Evolutionary conservation across 2,329 filamentous ascomycete genomes (phyloP), one percentile per base, ranked within the genome.

Genomic region (Beauveria brongniartii): DNA sequence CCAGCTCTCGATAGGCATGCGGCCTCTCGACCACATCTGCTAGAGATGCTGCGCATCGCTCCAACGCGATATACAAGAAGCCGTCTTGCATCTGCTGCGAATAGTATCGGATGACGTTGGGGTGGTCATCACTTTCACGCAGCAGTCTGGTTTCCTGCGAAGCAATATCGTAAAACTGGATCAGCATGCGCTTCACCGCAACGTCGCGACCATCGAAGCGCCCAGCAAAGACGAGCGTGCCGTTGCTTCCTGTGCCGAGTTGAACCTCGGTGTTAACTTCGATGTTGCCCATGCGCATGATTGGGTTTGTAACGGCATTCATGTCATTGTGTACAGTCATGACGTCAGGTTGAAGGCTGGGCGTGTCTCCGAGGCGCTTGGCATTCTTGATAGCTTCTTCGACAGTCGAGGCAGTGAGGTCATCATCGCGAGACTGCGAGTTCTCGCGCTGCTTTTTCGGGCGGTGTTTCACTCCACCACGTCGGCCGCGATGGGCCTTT

Each of bases 201-300:
- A 99, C 93, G 50, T 92, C 89, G 55, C 92, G 88, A 26, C 92
- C 92, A 72, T 96, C 94, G 71, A 96, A 97, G 59, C 87, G 90
- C n/a, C 94, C 94, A 54, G 91, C 88, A 72, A 94, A 97, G 0
- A 99, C 94, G 58, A 95, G 86, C 0, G 94, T 99, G n/a, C 94
- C 94, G 70, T 97, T 96, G 72, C 93, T 97, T 59, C 94, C 94
- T 62, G 91, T 88, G 24, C 86, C 86, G 34, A 89, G 78, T 64
- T 87, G 82, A 67, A 82, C 78, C 51, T 86, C 81, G 50, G 82
- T 81, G 64, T 88, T 81, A 57, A 88, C 85, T 66, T 86, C 82
- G 1, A 89, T 81, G 61, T 81, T 84, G 34, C 83, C 84, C 71
- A 88, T 85, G 59, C 79, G 81, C 65, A 87, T 78, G 54, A 83